Conservation (phyloP, 2,329 filamentous ascomycete genomes). For the Colletotrichum filicis region DNA sequence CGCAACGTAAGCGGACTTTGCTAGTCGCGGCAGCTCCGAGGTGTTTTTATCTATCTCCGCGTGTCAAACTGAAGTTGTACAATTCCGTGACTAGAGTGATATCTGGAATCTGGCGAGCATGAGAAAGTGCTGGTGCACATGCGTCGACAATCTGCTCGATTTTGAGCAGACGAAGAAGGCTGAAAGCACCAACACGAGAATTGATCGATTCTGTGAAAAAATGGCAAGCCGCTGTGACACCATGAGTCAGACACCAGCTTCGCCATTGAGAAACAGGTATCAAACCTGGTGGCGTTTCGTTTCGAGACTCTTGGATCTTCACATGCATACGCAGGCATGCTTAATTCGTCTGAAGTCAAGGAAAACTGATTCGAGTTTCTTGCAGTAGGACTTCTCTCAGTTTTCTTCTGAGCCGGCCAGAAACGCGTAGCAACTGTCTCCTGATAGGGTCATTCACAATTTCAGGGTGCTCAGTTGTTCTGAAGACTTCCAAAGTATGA, state of each 20-base stretch:
- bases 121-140: neutral
- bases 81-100: neutral
- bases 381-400: neutral
- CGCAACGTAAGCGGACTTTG: neutral
- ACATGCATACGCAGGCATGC: neutral
- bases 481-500: too few relatives aligned
- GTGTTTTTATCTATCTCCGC: neutral
- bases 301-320: neutral
- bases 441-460: too few relatives aligned
- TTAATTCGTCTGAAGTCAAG: neutral
- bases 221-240: too few relatives aligned
- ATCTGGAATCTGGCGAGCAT: neutral
- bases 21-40: neutral
- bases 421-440: too few relatives aligned
- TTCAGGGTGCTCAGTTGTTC: too few relatives aligned
- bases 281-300: neutral
- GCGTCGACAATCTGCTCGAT: neutral
- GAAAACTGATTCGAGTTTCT: neutral
- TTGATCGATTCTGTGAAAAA: neutral
- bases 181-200: neutral
- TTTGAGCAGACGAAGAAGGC: neutral
- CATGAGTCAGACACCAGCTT: neutral
- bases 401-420: too few relatives aligned
- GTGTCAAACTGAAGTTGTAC: neutral
- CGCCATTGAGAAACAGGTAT: neutral